Evolutionary conservation across 116 monocot species (phyloP).

Genomic region (Posidonia oceanica): DNA sequence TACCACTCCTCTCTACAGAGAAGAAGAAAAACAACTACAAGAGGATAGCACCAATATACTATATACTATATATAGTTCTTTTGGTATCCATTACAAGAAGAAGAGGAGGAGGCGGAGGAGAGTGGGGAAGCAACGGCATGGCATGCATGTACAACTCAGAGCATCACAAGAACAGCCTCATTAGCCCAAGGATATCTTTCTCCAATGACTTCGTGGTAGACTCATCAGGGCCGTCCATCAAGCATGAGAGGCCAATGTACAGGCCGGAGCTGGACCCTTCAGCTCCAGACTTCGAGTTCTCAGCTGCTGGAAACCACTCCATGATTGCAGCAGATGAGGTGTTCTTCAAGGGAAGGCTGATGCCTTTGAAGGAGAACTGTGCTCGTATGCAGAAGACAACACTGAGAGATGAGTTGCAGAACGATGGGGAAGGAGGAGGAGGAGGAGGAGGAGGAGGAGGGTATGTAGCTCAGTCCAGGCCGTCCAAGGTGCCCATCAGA

Average conservation of each 20-base stretch:
- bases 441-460: not conserved
- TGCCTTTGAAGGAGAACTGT: conserved; percentile 23
- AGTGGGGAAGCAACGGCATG: conserved; percentile 14
- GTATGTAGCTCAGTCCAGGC: conserved; percentile 2
- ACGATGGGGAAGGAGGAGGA: conserved; percentile 6
- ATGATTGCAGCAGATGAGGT: conserved; percentile 66
- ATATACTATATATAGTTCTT: not conserved
- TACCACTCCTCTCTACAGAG: not conserved
- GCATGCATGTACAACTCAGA: conserved; percentile 54
- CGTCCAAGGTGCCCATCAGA: conserved; percentile 12
- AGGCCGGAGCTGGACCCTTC: conserved; percentile 4
- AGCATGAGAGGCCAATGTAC: conserved; percentile 12
- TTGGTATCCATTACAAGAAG: not conserved
- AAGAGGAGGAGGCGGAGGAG: not conserved
- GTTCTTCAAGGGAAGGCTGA: conserved; percentile 54
- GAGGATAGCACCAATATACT: not conserved
- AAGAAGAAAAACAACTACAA: not conserved
- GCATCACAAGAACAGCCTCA: conserved; percentile 10
- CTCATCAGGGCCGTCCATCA: conserved; percentile 21
- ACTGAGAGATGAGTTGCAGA: conserved; percentile 42
- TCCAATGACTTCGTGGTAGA: conserved; percentile 77
- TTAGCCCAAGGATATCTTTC: conserved; percentile 80
- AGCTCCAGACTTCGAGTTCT: conserved; percentile 38
- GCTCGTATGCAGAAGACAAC: conserved; percentile 13
- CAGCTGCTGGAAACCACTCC: conserved; percentile 6